Evolutionary conservation across 768 basidiomycete genomes (phyloP), one percentile per base, ranked within the genome.

Genomic region (Rhodosporidiobolus sp.): DNA sequence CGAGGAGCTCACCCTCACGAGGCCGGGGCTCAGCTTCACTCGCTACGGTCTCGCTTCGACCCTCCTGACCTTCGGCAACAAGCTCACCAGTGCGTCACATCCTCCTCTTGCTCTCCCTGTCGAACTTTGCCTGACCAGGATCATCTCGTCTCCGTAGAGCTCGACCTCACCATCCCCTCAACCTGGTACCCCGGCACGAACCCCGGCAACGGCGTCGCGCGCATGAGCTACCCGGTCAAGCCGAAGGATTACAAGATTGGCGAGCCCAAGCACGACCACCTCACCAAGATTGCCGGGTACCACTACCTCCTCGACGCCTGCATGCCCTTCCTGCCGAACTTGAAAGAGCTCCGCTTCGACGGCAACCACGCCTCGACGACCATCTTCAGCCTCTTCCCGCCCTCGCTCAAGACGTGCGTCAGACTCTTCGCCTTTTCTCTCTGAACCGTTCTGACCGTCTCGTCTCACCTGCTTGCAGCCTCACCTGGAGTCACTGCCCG

Each of bases 201-300:
- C 24, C 43, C 59, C 9, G 28, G 24, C 3, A 32, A 56, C 34
- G 56, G 65, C 1, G 6, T 48, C 14, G 5, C 65, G 26, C 59
- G 53, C 20, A 17, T 19, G 17, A 20, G 35, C 2, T 57, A 55
- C 59, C 74, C 74, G 1, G 24, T 6, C 17, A 57, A 58, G 28
- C 67, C 67, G n/a, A 75, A 75, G 58, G 64, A 52, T n/a, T 69
- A 69, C 64, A 55, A 61, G n/a, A 8, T 22, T 1, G 67, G 67
- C 6, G n/a, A 66, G 24, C 74, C 74, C 1, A 20, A n/a, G 24
- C 3, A 38, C 26, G 70, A 65, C 3, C n/a, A 56, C 48, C 16
- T 69, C 22, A 17, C 0, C 9, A 43, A 62, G 49, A 19, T 72
- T 19, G 43, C 59, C 11, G 34, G 12, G 32, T 50, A 72, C 34